Base-by-base conservation (phyloP, 106 monocot genomes). In the Platanthera guangdongensis region DNA sequence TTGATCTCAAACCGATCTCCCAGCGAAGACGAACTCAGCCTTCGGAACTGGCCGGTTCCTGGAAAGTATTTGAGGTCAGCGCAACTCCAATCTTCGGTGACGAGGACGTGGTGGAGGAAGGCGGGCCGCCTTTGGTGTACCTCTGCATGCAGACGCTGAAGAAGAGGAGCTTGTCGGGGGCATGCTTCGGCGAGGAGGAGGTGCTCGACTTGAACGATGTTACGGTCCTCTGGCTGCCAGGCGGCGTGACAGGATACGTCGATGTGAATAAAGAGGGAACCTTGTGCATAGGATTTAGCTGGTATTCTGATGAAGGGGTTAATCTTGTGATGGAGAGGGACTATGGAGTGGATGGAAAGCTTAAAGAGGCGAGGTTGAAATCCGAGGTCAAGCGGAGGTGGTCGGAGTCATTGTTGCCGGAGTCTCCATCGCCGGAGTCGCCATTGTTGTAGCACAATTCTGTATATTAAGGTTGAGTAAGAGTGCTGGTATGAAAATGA, bases 301-400 rank as follows among this genome's bases (percentile, higher is more conserved):
- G 99, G 99, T 99, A 94, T 75, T 94, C 94, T 1, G 85, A 99
- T 15, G 99, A 99, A 78, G 99, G 99, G 45, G 77, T 90, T 45
- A 99, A 94, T 78, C 88, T 99, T 74, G 99, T 94, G 53, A 99
- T 99, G 99, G 99, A 99, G 83, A 92, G 99, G 80, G 99, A 99
- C 64, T 99, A 99, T 78, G 99, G 86, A 14, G 87, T 76, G 47
- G 99, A 99, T 88, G 99, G 99, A 2, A 94, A 92, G 72, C 94
- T 99, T 72, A 94, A 84, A 74, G 94, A 99, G 78, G 99, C 90
- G 45, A 86, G 99, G 74, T 94, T 53, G 75, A 99, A 99, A 82
- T 75, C 94, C 4, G 99, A 99, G 79, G 75, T 99, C 4, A 94
- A 94, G 74, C 80, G 92, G 32, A 83, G 87, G 53, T 96, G 93